Percentiles rank a stretch among this genome's conserved stretches.
phyloP scores from a whole-genome alignment of 805 yeast species.

The Middelhovenomyces tepae region DNA sequence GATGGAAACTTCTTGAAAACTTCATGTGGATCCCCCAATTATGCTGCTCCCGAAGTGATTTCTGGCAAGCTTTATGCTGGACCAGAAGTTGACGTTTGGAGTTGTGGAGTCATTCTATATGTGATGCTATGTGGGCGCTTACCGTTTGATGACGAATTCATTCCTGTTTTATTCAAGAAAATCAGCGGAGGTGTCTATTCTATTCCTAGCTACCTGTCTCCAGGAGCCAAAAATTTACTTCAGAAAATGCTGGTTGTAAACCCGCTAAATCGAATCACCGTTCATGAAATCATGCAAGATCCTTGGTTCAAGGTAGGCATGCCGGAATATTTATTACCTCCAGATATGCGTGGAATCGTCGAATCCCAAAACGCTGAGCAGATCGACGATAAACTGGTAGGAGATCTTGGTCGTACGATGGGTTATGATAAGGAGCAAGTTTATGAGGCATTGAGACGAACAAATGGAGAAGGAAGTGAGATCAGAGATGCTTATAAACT shows the following conservation, averaged over 20 bases:
- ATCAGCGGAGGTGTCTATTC: slow-evolving; percentile 90
- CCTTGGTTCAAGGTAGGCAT: slow-evolving; percentile 84
- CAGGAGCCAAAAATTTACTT: slow-evolving; percentile 75
- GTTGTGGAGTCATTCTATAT: slow-evolving; percentile 88
- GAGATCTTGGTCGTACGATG: slow-evolving; percentile 70
- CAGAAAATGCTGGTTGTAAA: slow-evolving; percentile 91
- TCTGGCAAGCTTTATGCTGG: slow-evolving; percentile 94
- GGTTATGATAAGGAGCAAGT: slow-evolving; percentile 85
- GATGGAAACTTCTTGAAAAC: slow-evolving; percentile 94
- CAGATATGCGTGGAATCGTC: slow-evolving; percentile 15
- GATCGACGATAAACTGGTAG: slow-evolving; percentile 67
- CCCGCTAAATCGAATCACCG: slow-evolving; percentile 87
- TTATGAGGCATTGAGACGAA: slow-evolving; percentile 50
- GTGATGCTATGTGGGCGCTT: slow-evolving; percentile 94
- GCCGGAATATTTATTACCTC: slow-evolving; percentile 69
- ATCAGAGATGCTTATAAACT: slow-evolving; percentile 77
- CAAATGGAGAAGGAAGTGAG: slow-evolving; percentile 40
- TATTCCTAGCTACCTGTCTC: slow-evolving; percentile 74
- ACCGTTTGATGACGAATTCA: slow-evolving; percentile 94
- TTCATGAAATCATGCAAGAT: slow-evolving; percentile 85
- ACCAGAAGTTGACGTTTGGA: slow-evolving; percentile 98
- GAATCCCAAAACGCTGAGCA: slow-evolving; percentile 24
- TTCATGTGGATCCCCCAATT: slow-evolving; percentile 93
- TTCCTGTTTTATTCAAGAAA: slow-evolving; percentile 87
- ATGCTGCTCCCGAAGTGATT: slow-evolving; percentile 96